A percentile compares a stretch with the other conserved stretches of the same genome.
These are phyloP conservation scores for Psilocybe cubensis DNA, from an alignment of 768 basidiomycete species.

Conservation along the genomic window DNA sequence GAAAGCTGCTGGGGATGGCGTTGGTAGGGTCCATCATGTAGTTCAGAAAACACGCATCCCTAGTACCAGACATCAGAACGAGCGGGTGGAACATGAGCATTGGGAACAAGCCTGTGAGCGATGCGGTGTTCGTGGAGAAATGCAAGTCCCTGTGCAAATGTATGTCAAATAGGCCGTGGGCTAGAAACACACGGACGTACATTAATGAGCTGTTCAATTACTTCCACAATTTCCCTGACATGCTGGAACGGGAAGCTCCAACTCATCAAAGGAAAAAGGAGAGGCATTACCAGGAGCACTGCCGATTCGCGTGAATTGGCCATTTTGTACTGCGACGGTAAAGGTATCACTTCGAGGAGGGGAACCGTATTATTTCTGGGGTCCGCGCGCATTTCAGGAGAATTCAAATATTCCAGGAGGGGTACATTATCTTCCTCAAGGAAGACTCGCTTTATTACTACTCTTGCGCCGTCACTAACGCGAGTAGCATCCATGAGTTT, in stretches of 20 bases:
- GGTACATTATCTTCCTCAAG: not conserved
- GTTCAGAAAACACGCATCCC: conserved; percentile 19
- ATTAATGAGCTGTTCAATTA: conserved; percentile 17
- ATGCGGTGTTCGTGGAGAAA: conserved; percentile 20
- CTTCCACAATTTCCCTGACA: conserved; percentile 25
- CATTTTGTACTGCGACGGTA: conserved; percentile 14
- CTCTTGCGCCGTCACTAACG: conserved; percentile 1
- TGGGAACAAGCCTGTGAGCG: conserved; percentile 19
- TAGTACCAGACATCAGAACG: not conserved
- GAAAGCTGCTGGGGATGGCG: conserved; percentile 19
- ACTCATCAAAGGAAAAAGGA: conserved; percentile 16
- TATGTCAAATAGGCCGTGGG: no score
- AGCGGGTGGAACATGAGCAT: not conserved
- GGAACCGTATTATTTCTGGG: conserved; percentile 26
- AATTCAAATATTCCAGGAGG: conserved; percentile 17
- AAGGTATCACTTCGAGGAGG: conserved; percentile 23
- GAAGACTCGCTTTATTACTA: conserved; percentile 3
- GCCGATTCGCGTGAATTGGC: not conserved
- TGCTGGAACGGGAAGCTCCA: conserved; percentile 17
- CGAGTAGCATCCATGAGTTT: conserved; percentile 2
- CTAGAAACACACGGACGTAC: not conserved
- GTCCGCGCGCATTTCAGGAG: conserved; percentile 8
- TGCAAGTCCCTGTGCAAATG: no score
- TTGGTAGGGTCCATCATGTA: conserved; percentile 22
- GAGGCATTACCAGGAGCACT: conserved; percentile 25